phyloP scores from a whole-genome alignment of 768 basidiomycete genomes.

The Collybiopsis luxurians region DNA sequence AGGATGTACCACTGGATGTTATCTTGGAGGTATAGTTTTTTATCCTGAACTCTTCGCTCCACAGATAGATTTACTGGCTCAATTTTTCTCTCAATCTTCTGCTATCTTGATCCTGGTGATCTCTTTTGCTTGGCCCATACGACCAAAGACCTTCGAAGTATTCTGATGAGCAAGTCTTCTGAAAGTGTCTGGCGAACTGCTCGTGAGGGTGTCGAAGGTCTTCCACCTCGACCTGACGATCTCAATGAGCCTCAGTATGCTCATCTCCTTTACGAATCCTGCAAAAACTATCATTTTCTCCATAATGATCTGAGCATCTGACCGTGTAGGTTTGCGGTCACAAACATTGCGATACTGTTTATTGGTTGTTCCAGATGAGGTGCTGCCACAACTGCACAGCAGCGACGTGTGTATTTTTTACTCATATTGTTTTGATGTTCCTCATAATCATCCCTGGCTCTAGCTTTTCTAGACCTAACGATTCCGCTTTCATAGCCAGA shows the following conservation, averaged over 20 bases:
- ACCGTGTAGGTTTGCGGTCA: conserved; percentile 26
- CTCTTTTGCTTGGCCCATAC: conserved; percentile 48
- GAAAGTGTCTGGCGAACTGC: conserved; percentile 47
- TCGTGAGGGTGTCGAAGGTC: conserved; percentile 34
- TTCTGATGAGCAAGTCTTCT: conserved; percentile 45
- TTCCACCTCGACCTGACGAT: conserved; percentile 46
- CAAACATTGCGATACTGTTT: conserved; percentile 23
- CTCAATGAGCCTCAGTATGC: conserved; percentile 51
- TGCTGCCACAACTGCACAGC: conserved; percentile 30
- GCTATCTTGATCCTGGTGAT: conserved; percentile 46
- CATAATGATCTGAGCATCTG: conserved; percentile 5
- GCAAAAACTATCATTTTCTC: conserved; percentile 42
- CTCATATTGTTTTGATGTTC: background rate
- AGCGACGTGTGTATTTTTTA: conserved; percentile 17
- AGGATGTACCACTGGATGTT: background rate
- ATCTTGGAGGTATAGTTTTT: background rate
- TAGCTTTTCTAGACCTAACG: too few relatives aligned
- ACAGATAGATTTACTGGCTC: background rate
- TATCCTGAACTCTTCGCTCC: too few relatives aligned
- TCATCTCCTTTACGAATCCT: conserved; percentile 48
- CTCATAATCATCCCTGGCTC: background rate
- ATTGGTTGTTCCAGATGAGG: conserved; percentile 30
- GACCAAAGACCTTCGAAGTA: conserved; percentile 42
- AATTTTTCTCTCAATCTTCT: conserved; percentile 41
- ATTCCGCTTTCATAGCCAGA: background rate